Base-by-base conservation (phyloP, 2,329 filamentous ascomycete species). In the Phialophora macrospora region DNA sequence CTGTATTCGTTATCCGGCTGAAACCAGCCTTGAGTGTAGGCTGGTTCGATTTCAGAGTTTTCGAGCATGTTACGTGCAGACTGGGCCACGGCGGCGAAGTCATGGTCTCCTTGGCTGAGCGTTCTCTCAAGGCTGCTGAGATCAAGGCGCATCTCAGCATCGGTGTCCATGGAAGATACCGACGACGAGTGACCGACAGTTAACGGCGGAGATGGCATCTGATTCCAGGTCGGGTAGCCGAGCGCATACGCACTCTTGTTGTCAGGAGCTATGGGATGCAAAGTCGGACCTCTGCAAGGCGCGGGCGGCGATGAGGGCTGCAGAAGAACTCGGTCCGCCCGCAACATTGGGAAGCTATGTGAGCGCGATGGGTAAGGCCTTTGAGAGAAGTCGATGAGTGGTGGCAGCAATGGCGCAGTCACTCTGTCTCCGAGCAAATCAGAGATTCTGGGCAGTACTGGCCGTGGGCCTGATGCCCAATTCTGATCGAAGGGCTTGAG, bases 11-110 rank as follows among this genome's bases (percentile, higher is more conserved):
- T 68, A 24, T 44, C n/a, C 11, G 66, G 66, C 14, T 55, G 57
- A 28, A 66, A 68, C 66, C 66, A 68, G 17, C 66, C 66, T 32
- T 68, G 63, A 1, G 28, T 12, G 55, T 66, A 63, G 3, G 66
- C 60, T 9, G 63, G 63, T 38, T n/a, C 49, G 7, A 68, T 38
- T 11, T 49, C 26, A 12, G 60, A 48, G 32, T 28, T 55, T n/a
- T 62, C 34, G 12, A 68, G 54, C 14, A 64, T 22, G 17, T 59
- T 24, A 2, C 22, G 48, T 12, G 65, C 51, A 12, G 17, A 34
- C 11, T 62, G 51, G 14, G 26, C 14, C 12, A 66, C 30, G 22
- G 26, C 28, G 9, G n/a, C 34, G 17, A 55, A 2, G 28, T 64
- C 61, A 4, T 54, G 60, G 6, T 64, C 51, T 20, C n/a, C 26